phyloP scores from a whole-genome alignment of 176 grass and related monocot genomes.

The Guadua angustifolia region DNA sequence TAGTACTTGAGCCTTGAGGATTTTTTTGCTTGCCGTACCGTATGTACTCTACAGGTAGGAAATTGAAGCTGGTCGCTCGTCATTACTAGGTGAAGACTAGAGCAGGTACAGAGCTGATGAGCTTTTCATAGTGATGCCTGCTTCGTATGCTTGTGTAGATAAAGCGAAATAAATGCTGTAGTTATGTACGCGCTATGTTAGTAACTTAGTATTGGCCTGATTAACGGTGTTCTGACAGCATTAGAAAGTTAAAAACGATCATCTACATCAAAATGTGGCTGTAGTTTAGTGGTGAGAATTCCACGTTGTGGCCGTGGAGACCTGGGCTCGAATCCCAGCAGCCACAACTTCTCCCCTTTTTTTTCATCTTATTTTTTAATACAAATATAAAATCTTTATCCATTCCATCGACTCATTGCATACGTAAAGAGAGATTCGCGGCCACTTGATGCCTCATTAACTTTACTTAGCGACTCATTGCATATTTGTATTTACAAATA shows the following conservation, averaged over 20 bases:
- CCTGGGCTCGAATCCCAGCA: constrained; percentile 98
- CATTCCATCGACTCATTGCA: not conserved
- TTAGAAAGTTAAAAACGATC: accelerated
- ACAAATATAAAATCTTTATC: no score
- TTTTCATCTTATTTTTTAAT: not conserved
- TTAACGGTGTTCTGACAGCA: not conserved
- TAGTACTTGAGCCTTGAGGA: not conserved
- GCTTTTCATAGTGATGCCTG: not conserved
- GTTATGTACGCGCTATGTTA: not conserved
- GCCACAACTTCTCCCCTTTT: constrained; percentile 30
- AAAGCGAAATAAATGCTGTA: not conserved
- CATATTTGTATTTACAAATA: no score
- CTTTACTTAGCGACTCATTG: no score
- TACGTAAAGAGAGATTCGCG: not conserved
- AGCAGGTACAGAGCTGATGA: not conserved
- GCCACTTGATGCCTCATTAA: not conserved
- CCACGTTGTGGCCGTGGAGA: constrained; percentile 97
- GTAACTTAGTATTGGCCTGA: not conserved
- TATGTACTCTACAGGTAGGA: not conserved
- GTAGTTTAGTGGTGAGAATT: constrained; percentile 99
- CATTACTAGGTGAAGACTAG: not conserved
- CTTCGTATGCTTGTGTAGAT: not conserved
- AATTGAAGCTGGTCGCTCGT: not conserved
- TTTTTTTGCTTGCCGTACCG: not conserved
- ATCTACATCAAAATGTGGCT: not conserved